These are phyloP conservation scores for Suillus discolor DNA, from an alignment of 768 basidiomycete genomes.

Conservation along the genomic window DNA sequence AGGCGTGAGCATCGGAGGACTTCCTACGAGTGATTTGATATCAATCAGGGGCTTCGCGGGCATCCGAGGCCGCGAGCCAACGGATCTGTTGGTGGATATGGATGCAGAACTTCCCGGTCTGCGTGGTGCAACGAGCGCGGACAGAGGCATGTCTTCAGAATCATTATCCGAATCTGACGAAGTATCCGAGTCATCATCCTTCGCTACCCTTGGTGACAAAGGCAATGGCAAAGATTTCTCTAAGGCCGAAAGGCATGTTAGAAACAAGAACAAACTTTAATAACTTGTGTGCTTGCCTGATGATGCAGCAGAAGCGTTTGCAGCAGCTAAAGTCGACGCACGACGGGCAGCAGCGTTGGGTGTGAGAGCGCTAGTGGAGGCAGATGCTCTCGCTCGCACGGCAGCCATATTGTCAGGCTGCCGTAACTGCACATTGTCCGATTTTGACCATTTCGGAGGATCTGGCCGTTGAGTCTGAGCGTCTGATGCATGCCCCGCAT, in stretches of 20 bases:
- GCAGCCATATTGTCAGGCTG: constrained; percentile 12
- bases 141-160: constrained; percentile 66
- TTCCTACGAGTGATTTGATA: constrained; percentile 30
- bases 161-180: constrained; percentile 41
- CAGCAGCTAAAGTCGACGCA: constrained; percentile 43
- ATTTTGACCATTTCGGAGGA: constrained; percentile 16
- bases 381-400: constrained; percentile 49
- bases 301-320: constrained; percentile 29
- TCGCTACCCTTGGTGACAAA: constrained; percentile 11
- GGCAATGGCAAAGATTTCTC: neutral
- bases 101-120: constrained; percentile 67
- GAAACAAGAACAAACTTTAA: neutral
- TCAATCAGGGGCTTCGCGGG: constrained; percentile 49
- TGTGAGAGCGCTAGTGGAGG: constrained; percentile 58
- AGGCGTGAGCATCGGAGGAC: constrained; percentile 39
- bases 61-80: constrained; percentile 27
- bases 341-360: constrained; percentile 54
- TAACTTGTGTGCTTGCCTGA: constrained; percentile 30
- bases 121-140: constrained; percentile 58
- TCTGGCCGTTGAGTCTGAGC: constrained; percentile 11
- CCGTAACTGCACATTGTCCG: constrained; percentile 33
- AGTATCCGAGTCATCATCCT: constrained; percentile 26
- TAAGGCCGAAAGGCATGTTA: neutral
- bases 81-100: constrained; percentile 29
- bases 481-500: constrained; percentile 19